Evolutionary conservation across 2,329 filamentous ascomycete species (phyloP).

Genomic region (Scedosporium dehoogii): DNA sequence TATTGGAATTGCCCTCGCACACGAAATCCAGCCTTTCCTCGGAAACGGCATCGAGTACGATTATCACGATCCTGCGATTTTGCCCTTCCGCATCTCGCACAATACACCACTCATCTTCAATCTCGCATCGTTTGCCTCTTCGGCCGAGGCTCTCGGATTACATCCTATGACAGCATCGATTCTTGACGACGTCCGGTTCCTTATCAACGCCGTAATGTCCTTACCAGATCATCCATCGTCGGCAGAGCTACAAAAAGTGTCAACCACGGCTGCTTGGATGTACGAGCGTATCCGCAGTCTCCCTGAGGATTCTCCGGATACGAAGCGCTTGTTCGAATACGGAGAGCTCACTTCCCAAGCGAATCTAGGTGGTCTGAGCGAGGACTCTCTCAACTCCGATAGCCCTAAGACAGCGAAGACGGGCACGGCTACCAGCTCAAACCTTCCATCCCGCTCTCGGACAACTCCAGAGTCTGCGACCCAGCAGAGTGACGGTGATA

Average conservation of each 20-base stretch:
- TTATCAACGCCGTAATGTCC: constrained; percentile 31
- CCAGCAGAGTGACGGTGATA: background rate
- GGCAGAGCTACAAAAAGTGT: constrained; percentile 28
- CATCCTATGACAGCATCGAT: constrained; percentile 36
- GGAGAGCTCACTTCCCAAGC: constrained; percentile 3
- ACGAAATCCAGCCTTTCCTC: constrained; percentile 34
- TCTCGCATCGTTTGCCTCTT: constrained; percentile 31
- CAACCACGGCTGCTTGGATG: constrained; percentile 28
- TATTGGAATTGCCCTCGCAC: constrained; percentile 35
- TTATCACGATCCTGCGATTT: constrained; percentile 25
- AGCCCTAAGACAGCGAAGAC: background rate
- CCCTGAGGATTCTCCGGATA: constrained; percentile 17
- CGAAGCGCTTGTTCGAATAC: constrained; percentile 7
- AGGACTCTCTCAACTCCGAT: background rate
- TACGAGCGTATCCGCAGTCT: constrained; percentile 25
- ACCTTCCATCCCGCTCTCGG: background rate
- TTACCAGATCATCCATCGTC: constrained; percentile 24
- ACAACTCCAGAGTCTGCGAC: no score
- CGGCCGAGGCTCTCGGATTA: constrained; percentile 29
- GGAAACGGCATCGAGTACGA: constrained; percentile 25
- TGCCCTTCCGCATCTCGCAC: constrained; percentile 31
- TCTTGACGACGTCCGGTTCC: constrained; percentile 39
- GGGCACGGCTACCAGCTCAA: constrained; percentile 7
- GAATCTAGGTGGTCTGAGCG: background rate
- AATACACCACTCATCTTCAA: constrained; percentile 37